A percentile compares a stretch with the other conserved stretches of the same genome.
Evolutionary conservation across 2,329 filamentous ascomycete genomes (phyloP).

Genomic region (Huntiella omanensis): DNA sequence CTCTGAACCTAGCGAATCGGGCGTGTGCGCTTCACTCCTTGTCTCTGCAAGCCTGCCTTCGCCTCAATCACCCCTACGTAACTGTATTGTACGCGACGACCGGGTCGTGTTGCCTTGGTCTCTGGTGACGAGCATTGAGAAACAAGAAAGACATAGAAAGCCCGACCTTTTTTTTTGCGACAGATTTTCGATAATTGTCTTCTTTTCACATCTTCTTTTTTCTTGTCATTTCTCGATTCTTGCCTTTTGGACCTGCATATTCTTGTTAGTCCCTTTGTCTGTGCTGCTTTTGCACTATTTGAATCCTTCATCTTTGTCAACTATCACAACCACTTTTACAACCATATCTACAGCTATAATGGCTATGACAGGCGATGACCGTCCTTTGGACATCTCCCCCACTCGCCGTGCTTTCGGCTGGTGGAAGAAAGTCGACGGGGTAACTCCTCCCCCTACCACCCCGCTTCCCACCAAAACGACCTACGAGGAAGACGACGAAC

Average conservation of each 20-base stretch:
- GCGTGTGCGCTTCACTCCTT: no score
- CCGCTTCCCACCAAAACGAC: conserved; percentile 17
- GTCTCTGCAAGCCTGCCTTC: no score
- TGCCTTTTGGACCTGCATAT: conserved; percentile 1
- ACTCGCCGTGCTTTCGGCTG: conserved; percentile 6
- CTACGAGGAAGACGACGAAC: not conserved
- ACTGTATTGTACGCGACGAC: no score
- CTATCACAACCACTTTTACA: not conserved
- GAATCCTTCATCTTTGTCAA: not conserved
- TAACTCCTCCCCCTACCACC: conserved; percentile 3
- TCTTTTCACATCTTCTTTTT: not conserved
- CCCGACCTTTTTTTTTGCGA: not conserved
- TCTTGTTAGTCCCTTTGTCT: not conserved
- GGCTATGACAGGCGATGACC: conserved; percentile 7
- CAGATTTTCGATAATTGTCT: not conserved
- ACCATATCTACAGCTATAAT: conserved; percentile 1
- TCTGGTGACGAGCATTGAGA: not conserved
- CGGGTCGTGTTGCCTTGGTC: no score
- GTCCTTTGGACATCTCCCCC: conserved; percentile 7
- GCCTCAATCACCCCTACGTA: no score
- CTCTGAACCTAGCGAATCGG: no score
- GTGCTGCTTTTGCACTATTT: not conserved
- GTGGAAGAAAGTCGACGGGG: conserved; percentile 5
- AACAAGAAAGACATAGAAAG: not conserved
- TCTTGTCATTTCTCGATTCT: not conserved